Conservation (phyloP, 2,329 filamentous ascomycete genomes). For the Sodiomyces alkalinus region DNA sequence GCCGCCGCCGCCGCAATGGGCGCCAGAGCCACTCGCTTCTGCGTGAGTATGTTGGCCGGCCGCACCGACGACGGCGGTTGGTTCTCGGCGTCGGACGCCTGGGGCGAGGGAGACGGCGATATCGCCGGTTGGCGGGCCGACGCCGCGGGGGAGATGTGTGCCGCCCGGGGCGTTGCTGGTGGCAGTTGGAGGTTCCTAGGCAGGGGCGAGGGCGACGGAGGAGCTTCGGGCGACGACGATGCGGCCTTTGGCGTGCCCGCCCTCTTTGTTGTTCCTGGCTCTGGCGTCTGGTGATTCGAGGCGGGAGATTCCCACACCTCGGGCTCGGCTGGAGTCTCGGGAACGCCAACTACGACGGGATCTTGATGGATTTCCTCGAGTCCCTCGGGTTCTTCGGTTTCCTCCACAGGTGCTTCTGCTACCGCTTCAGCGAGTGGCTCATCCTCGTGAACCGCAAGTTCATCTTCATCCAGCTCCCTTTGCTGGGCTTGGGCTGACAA, state of each 20-base stretch:
- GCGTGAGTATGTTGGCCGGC: slow-evolving; percentile 32
- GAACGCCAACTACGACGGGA: slow-evolving; percentile 1
- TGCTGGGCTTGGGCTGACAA: slow-evolving; percentile 5
- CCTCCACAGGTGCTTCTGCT: slow-evolving; percentile 1
- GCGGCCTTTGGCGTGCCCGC: background rate
- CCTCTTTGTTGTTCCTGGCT: slow-evolving; percentile 2
- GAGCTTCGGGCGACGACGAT: slow-evolving; percentile 9
- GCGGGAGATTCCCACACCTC: slow-evolving; percentile 4
- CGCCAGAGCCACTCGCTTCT: slow-evolving; percentile 31
- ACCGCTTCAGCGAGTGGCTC: slow-evolving; percentile 10
- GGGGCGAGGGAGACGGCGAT: slow-evolving; percentile 53
- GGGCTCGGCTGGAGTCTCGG: slow-evolving; percentile 1
- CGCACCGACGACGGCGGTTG: slow-evolving; percentile 57
- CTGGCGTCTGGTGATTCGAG: slow-evolving; percentile 7
- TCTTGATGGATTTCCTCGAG: no score
- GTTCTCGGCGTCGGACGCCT: slow-evolving; percentile 71
- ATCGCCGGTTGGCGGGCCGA: slow-evolving; percentile 37
- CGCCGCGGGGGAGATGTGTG: slow-evolving; percentile 26
- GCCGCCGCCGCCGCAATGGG: slow-evolving; percentile 30
- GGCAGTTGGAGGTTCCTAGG: slow-evolving; percentile 7
- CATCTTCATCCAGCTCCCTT: slow-evolving; percentile 10
- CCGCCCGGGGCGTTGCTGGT: slow-evolving; percentile 27
- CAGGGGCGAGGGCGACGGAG: slow-evolving; percentile 8
- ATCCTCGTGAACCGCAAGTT: slow-evolving; percentile 8
- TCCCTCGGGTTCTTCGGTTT: slow-evolving; percentile 4